Conservation (phyloP, 495 filamentous ascomycete species). For the Saxophila tyrrhenica region DNA sequence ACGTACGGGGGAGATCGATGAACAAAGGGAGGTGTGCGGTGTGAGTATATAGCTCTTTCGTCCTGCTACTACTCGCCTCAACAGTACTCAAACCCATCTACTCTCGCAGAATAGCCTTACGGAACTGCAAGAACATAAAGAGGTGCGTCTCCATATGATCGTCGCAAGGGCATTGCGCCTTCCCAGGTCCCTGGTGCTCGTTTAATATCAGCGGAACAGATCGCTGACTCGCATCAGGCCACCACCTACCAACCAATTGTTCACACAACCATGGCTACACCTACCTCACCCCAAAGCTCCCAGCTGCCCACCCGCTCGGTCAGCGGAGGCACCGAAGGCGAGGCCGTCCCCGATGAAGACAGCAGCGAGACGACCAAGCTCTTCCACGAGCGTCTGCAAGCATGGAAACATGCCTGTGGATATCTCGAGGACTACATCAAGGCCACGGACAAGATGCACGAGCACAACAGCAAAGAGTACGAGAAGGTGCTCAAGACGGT, state of each 20-base stretch:
- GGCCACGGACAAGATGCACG: constrained; percentile 72
- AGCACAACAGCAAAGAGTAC: constrained; percentile 81
- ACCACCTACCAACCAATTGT: not conserved
- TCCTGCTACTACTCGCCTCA: no score
- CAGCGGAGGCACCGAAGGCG: constrained; percentile 30
- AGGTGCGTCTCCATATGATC: not conserved
- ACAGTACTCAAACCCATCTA: no score
- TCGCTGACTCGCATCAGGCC: not conserved
- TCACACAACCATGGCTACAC: constrained; percentile 7
- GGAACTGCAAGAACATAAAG: not conserved
- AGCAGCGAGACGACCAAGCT: constrained; percentile 62
- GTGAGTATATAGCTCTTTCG: no score
- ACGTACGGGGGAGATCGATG: no score
- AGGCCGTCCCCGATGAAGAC: constrained; percentile 66
- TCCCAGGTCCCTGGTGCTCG: not conserved
- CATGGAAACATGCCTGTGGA: constrained; percentile 88
- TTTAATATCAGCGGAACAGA: not conserved
- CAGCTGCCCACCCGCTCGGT: constrained; percentile 20
- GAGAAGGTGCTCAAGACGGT: constrained; percentile 92
- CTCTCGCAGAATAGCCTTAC: no score
- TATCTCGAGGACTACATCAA: constrained; percentile 84
- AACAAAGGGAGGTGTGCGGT: no score
- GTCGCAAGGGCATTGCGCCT: not conserved
- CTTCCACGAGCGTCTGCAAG: constrained; percentile 72
- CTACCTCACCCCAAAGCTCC: constrained; percentile 3